A percentile compares a stretch with the other conserved stretches of the same genome.
Conservation (phyloP, 768 basidiomycete genomes). For the Russula griseocarnosa region DNA sequence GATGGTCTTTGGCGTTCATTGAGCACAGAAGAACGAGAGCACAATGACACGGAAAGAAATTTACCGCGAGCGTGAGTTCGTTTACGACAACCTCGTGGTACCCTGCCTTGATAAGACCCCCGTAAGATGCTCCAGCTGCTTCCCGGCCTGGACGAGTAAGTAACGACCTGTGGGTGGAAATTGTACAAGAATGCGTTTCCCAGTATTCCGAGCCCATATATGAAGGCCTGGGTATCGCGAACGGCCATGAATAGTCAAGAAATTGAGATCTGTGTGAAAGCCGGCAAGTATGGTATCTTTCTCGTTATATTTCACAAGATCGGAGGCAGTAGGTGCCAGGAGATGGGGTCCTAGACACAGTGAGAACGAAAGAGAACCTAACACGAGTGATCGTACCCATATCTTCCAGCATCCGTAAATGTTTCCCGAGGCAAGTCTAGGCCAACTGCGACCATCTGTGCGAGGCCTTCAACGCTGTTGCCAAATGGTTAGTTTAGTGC, state of each 20-base stretch:
- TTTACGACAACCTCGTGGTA: slow-evolving; percentile 95
- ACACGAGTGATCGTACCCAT: slow-evolving; percentile 54
- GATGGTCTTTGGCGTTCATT: slow-evolving; percentile 47
- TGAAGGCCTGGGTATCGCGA: slow-evolving; percentile 84
- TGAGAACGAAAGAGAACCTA: neutral
- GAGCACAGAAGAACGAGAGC: neutral
- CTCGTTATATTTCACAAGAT: slow-evolving; percentile 72
- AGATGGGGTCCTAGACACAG: slow-evolving; percentile 63
- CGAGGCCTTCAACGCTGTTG: slow-evolving; percentile 74
- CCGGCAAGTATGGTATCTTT: slow-evolving; percentile 87
- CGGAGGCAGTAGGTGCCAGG: slow-evolving; percentile 91
- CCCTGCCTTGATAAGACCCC: slow-evolving; percentile 89
- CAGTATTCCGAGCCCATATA: slow-evolving; percentile 93
- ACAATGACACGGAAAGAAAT: neutral
- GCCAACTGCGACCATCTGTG: slow-evolving; percentile 83
- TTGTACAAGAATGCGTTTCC: slow-evolving; percentile 81
- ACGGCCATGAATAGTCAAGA: slow-evolving; percentile 86
- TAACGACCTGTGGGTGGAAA: slow-evolving; percentile 78
- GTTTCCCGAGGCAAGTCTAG: slow-evolving; percentile 66
- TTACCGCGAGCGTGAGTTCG: slow-evolving; percentile 64
- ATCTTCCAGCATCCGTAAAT: slow-evolving; percentile 76
- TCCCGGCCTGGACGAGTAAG: slow-evolving; percentile 91
- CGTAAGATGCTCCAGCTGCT: slow-evolving; percentile 85
- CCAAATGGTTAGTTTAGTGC: slow-evolving; percentile 17
- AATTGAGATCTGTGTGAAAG: slow-evolving; percentile 93